Base-by-base conservation (phyloP, 768 basidiomycete species). In the Piloderma croceum region DNA sequence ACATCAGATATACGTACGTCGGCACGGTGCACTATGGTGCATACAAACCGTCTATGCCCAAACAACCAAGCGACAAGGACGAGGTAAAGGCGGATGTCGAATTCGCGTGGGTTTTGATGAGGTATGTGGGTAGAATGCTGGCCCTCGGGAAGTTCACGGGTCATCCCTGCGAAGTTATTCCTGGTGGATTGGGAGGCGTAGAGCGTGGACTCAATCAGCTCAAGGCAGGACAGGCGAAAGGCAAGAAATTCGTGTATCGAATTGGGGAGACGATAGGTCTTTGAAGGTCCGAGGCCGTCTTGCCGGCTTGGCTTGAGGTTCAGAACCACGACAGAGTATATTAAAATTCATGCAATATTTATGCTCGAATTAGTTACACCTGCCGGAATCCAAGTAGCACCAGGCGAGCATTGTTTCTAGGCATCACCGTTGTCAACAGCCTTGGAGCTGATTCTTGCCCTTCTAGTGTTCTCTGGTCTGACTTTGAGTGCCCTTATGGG, bases 161-260 rank as follows among this genome's bases (percentile, higher is more conserved):
- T 20, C 32, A 67, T 70, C 69, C 73, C 0, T 63, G 63, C 43
- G 52, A 56, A n/a, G 44, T 62, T n/a, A 51, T 75, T 9, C 60
- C 64, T 0, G 48, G 54, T 21, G 74, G 74, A 2, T 54, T 75
- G 2, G 41, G 49, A 6, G 71, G 63, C 7, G 59, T 74, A 7
- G 29, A 42, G 0, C 57, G 38, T 7, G 71, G 66, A 2, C 47
- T 75, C 21, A 54, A 64, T 33, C 53, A 52, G 44, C 31, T 74
- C 49, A 55, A 52, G 50, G 44, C 45, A 3, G 59, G 64, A 7
- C 41, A 65, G 39, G 58, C 73, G 22, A 71, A 69, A n/a, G 72
- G 65, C 4, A 51, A 44, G 12, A 76, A 76, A 49, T 48, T 75
- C 15, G 59, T 76, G 7, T 65, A 44, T 1, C 63, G 54, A 39